Base-by-base conservation (phyloP, 345 rosid genomes). In the Toxicodendron radicans region DNA sequence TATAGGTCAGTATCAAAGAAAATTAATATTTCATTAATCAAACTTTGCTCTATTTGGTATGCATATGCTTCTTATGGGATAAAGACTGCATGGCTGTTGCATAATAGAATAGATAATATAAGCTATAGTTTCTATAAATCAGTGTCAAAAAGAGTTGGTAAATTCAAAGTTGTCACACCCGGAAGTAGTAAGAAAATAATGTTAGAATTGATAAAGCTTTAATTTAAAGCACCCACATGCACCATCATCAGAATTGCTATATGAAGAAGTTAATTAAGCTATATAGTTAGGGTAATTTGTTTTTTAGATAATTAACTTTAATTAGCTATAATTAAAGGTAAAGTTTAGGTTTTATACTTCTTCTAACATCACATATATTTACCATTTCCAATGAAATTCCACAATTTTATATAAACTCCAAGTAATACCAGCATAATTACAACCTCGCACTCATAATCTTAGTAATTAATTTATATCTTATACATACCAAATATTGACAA, bases 191-290 rank as follows among this genome's bases (percentile, higher is more conserved):
- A 70, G 13, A 58, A 63, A 63, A 38, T 56, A 45, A 64, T 74
- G 69, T 35, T 46, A 20, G 4, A 21, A 66, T 74, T 43, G 45
- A 41, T 27, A 54, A 63, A 43, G 45, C 45, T 74, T 83, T 66
- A n/a, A n/a, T n/a, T n/a, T n/a, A 73, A 73, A 57, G 79, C 72
- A 71, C 58, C 66, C 72, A 74, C 75, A 71, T 71, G 72, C 69
- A 23, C 61, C 61, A 73, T 53, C 21, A 73, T 63, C 65, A 43
- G 17, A 33, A 59, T 78, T 59, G 27, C 66, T 14, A 71, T 58
- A 12, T 58, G 27, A 2, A 71, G 32, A 70, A 58, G 66, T 58
- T 11, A 48, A n/a, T 58, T n/a, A 33, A 38, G 43, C 43, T 7
- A 0, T 38, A 17, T 43, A 48, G 45, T 49, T 52, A 51, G 60